Evolutionary conservation across 2,329 filamentous ascomycete species (phyloP), one percentile per base, ranked within the genome.

Genomic region (Talaromyces marneffei): DNA sequence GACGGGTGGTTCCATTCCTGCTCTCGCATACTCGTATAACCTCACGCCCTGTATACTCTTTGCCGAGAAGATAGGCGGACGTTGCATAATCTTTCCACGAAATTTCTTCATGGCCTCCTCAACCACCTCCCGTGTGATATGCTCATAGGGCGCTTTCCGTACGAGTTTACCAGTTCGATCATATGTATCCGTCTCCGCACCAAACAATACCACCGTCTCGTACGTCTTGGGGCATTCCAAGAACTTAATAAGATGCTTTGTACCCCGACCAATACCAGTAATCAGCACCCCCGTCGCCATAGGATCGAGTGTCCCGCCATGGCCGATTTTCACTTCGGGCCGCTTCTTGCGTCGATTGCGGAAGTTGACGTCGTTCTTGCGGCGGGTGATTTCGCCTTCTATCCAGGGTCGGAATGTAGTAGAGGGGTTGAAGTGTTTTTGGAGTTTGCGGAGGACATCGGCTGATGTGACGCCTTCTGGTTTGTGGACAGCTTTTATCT

Each of bases 271-370:
- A 57, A 97, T 82, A 60, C 93, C 94, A 6, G 94, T 82, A 65
- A 97, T 92, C 55, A 99, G 83, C 25, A 99, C 90, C 50, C 94
- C 94, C 1, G 92, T 96, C 8, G 94, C 94, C 69, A 97, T 83
- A 27, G 94, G 94, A 71, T 99, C 94, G 18, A 99, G 83, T 1
- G 94, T 99, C 46, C 94, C 94, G 63, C 94, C 94, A 77, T 99
- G 94, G 35, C 94, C 94, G 70, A 97, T 90, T 80, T 97, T 99
- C 67, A 97, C 88, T 64, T 90, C 85, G 4, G 87, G 73, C 1
- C 83, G 79, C 67, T 82, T 82, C 73, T 85, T 84, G 37, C 55
- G 55, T 65, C 82, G 80, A 63, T 86, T 83, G 63, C 87, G 83
- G 67, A 82, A 79, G 62, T 82, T 79, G 62, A 78, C 78, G 72